A percentile compares a stretch with the other conserved stretches of the same genome.
Evolutionary conservation across 768 basidiomycete species (phyloP).

Genomic region (Megacollybia marginata): DNA sequence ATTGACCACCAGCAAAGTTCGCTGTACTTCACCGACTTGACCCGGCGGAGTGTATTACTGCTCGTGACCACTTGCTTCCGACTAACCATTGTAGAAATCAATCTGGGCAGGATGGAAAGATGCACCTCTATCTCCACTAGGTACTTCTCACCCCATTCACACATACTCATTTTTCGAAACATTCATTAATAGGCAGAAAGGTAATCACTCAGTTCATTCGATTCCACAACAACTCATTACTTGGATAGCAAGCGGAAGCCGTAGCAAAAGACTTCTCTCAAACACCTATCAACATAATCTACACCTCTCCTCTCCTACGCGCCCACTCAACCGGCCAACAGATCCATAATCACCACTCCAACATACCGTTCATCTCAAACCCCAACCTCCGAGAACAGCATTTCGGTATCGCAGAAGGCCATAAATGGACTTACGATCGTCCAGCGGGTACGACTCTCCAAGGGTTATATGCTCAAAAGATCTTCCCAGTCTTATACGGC

Average conservation of each 20-base stretch:
- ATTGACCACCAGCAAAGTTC: too few relatives aligned
- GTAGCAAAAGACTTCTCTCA: constrained; percentile 46
- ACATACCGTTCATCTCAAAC: constrained; percentile 45
- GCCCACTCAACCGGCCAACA: constrained; percentile 55
- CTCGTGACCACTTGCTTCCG: not conserved
- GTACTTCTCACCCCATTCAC: constrained; percentile 27
- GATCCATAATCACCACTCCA: constrained; percentile 40
- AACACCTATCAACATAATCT: constrained; percentile 45
- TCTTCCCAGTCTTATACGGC: constrained; percentile 45
- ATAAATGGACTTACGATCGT: constrained; percentile 32
- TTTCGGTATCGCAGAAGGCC: constrained; percentile 68
- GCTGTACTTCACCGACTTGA: too few relatives aligned
- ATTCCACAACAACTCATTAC: not conserved
- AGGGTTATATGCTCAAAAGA: constrained; percentile 38
- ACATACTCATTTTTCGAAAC: constrained; percentile 24
- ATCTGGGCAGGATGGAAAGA: constrained; percentile 79
- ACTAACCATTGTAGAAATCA: constrained; percentile 20
- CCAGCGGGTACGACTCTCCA: constrained; percentile 26
- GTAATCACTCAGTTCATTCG: not conserved
- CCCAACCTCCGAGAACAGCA: constrained; percentile 60
- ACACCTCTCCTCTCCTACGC: constrained; percentile 63
- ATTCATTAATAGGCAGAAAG: not conserved
- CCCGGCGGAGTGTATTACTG: too few relatives aligned
- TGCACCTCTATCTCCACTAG: constrained; percentile 64
- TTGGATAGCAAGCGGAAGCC: constrained; percentile 50